phyloP scores from a whole-genome alignment of 768 basidiomycete genomes.

The Pleurotus platypus region DNA sequence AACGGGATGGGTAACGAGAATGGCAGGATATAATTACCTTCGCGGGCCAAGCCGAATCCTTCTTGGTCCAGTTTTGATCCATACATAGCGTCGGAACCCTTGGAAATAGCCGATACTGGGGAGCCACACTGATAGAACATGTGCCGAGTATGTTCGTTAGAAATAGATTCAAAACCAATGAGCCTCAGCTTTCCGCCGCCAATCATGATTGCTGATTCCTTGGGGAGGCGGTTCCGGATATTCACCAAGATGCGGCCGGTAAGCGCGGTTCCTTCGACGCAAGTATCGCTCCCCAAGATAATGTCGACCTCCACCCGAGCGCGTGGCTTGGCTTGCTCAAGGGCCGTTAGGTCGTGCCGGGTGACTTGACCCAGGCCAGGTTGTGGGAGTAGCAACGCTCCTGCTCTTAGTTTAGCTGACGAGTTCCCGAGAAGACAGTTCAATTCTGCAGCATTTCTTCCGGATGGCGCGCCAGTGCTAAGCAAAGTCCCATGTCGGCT shows the following conservation, averaged over 20 bases:
- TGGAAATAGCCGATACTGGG: conserved; percentile 46
- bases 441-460: conserved; percentile 52
- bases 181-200: conserved; percentile 77
- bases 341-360: conserved; percentile 28
- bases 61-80: conserved; percentile 48
- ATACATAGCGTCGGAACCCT: conserved; percentile 39
- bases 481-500: conserved; percentile 52
- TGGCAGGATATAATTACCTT: conserved; percentile 68
- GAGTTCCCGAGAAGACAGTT: conserved; percentile 62
- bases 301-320: conserved; percentile 84
- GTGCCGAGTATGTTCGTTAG: conserved; percentile 54
- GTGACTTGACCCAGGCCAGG: conserved; percentile 15
- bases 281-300: conserved; percentile 66
- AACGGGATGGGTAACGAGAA: conserved; percentile 69
- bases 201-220: conserved; percentile 57
- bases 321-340: conserved; percentile 71
- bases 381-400: conserved; percentile 41
- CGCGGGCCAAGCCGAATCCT: conserved; percentile 57
- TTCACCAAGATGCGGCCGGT: conserved; percentile 67
- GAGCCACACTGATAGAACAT: conserved; percentile 80
- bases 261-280: conserved; percentile 76
- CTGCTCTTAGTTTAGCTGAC: conserved; percentile 49
- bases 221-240: conserved; percentile 52
- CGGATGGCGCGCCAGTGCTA: conserved; percentile 43
- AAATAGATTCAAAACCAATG: conserved; percentile 79